These are phyloP conservation scores for Rhodomyrtus tomentosa DNA, from an alignment of 345 rosid genomes.

Conservation along the genomic window DNA sequence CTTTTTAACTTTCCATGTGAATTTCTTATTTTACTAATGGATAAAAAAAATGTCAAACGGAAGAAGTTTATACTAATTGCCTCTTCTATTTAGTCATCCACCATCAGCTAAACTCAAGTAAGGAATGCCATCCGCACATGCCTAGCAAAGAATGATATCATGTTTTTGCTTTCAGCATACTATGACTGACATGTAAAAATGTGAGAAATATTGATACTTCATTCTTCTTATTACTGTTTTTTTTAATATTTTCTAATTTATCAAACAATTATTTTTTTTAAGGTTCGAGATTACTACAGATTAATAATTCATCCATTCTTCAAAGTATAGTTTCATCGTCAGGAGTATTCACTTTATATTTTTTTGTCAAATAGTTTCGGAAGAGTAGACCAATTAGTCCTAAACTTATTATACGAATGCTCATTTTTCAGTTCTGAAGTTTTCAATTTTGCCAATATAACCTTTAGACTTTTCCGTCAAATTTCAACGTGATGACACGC, in stretches of 20 bases:
- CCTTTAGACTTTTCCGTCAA: accelerated
- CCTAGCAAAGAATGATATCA: neutral
- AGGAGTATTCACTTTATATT: neutral
- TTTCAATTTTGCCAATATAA: accelerated
- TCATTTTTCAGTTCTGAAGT: accelerated
- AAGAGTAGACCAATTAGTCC: neutral
- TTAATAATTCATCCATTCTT: neutral
- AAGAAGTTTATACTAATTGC: neutral
- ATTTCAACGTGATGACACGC: accelerated
- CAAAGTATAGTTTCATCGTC: accelerated
- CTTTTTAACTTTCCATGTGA: neutral
- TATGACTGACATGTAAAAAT: neutral
- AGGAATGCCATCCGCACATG: neutral
- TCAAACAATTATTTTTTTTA: neutral
- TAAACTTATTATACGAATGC: accelerated
- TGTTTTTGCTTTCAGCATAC: neutral
- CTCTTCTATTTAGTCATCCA: neutral
- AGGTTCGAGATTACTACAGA: neutral
- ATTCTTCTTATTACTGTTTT: neutral
- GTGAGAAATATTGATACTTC: neutral
- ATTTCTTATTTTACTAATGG: neutral
- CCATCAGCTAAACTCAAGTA: neutral
- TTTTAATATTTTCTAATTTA: neutral
- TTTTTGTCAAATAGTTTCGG: neutral
- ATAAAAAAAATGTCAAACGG: neutral